Base-by-base conservation (phyloP, 306 rosid species). In the Biancaea sappan region DNA sequence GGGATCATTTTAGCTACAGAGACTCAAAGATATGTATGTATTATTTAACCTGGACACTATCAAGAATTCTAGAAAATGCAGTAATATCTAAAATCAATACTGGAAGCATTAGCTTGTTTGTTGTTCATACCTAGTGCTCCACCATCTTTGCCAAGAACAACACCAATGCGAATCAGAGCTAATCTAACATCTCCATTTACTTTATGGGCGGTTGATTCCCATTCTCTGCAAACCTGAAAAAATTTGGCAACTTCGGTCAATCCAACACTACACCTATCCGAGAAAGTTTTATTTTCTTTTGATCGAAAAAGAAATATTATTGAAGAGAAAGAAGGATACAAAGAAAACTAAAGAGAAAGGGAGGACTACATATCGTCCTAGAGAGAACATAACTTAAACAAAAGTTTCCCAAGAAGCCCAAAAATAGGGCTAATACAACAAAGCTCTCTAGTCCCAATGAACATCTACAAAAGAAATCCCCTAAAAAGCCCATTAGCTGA, bases 101-200 rank as follows among this genome's bases (percentile, higher is more conserved):
- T 22, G 59, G 65, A 62, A 56, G 59, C 34, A 47, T 9, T 34
- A 15, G 25, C 11, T 51, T 14, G 54, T 38, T 54, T 48, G 74
- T 54, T 48, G 74, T n/a, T 28, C 75, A 48, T 83, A 92, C 99
- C 97, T 87, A 92, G 85, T 66, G 99, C 99, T 76, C 99, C 99
- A 38, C 99, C 99, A 73, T 92, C 96, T 86, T 90, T 95, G 38
- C 99, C 99, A 60, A 95, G 99, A 75, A 95, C 99, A 80, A 95
- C 97, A 40, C 99, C 99, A 8, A 92, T 95, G 72, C 99, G 97
- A 84, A 92, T 83, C 9, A 84, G 86, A 2, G 96, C 82, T 71
- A 95, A 79, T 85, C 96, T 90, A 24, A 90, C 97, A 82, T 90
- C 87, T 76, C 87, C 86, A 75, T 92, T 87, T 50, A 79, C 96